A percentile compares a stretch with the other conserved stretches of the same genome.
Conservation (phyloP, 1,139 yeast genomes). For the Debaryomyces nepalensis region DNA sequence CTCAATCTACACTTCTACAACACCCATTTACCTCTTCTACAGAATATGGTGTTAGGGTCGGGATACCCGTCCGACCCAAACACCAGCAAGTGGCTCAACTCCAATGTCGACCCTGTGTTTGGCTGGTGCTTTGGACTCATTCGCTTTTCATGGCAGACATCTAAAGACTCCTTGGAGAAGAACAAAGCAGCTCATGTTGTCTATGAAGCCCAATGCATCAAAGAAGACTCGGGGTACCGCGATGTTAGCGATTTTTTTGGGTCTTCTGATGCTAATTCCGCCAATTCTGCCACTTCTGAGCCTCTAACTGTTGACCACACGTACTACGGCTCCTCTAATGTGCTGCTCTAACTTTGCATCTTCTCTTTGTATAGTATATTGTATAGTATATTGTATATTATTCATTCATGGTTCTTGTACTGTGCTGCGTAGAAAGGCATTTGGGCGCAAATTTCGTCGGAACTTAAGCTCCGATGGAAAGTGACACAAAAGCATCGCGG, state of each 20-base stretch:
- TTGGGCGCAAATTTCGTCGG: constrained; percentile 12
- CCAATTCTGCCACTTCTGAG: constrained; percentile 4
- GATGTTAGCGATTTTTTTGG: constrained; percentile 37
- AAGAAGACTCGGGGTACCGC: constrained; percentile 33
- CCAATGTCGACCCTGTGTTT: constrained; percentile 68
- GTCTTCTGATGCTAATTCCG: not conserved
- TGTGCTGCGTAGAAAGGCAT: too few relatives aligned
- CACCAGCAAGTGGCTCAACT: constrained; percentile 73
- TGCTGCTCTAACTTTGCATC: constrained; percentile 12
- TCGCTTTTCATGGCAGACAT: constrained; percentile 94
- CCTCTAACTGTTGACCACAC: constrained; percentile 10
- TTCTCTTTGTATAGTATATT: constrained; percentile 8
- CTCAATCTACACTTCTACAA: constrained; percentile 53
- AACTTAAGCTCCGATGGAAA: constrained; percentile 13
- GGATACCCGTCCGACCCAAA: constrained; percentile 96
- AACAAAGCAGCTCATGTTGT: constrained; percentile 50
- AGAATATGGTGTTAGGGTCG: constrained; percentile 64
- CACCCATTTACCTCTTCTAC: constrained; percentile 24
- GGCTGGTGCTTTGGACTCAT: constrained; percentile 85
- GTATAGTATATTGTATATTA: constrained; percentile 2
- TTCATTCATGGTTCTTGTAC: too few relatives aligned
- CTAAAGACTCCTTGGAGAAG: constrained; percentile 69
- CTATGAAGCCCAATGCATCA: constrained; percentile 43
- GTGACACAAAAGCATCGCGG: constrained; percentile 18
- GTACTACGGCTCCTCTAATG: constrained; percentile 16